These are phyloP conservation scores for Filosporella fistucella DNA, from an alignment of 495 filamentous ascomycete species.

Conservation along the genomic window DNA sequence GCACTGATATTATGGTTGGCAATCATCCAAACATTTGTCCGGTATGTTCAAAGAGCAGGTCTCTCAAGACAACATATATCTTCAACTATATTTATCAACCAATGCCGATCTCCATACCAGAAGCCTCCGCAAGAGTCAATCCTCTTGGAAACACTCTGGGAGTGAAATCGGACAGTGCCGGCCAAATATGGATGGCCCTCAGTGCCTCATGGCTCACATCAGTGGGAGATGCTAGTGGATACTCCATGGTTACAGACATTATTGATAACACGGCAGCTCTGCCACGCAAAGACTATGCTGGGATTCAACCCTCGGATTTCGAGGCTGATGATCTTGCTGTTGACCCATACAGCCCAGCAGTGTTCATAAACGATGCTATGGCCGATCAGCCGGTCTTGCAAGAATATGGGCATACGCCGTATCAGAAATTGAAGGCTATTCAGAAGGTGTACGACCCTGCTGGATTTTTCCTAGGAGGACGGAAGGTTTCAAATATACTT, in stretches of 20 bases:
- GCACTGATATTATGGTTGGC: neutral
- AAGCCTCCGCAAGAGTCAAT: constrained; percentile 3
- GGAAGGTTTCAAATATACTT: constrained; percentile 6
- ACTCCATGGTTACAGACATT: neutral
- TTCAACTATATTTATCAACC: constrained; percentile 5
- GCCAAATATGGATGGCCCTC: constrained; percentile 11
- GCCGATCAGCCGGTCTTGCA: constrained; percentile 2
- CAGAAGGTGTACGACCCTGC: constrained; percentile 1
- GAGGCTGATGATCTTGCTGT: neutral
- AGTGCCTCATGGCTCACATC: neutral
- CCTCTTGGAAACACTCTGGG: constrained; percentile 6
- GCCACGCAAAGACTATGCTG: neutral
- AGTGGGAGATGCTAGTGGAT: neutral
- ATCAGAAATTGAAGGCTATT: constrained; percentile 3
- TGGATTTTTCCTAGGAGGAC: constrained; percentile 4
- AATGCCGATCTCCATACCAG: neutral
- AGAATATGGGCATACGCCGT: constrained; percentile 1
- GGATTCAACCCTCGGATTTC: neutral
- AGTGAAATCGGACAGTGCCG: neutral
- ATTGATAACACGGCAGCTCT: neutral
- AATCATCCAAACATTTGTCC: neutral
- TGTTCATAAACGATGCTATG: constrained; percentile 9
- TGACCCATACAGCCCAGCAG: neutral
- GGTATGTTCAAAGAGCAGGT: neutral
- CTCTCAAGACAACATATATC: neutral